Base-by-base conservation (phyloP, 768 basidiomycete species). In the Rhizopogon vulgaris region DNA sequence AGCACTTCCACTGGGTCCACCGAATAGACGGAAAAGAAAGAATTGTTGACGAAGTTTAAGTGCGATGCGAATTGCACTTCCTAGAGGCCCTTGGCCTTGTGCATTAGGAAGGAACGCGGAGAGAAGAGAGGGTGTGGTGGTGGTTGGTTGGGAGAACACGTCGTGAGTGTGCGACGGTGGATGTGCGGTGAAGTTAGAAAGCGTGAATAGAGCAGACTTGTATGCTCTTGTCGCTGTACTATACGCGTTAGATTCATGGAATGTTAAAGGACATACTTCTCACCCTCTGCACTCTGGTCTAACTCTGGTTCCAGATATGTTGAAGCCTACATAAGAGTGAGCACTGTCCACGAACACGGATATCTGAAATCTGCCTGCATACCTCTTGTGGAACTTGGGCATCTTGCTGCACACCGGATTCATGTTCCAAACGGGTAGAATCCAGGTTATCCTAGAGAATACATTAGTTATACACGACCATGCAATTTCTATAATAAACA, bases 41-140 rank as follows among this genome's bases (percentile, higher is more conserved):
- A 73, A 64, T 47, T 85, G 78, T 51, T 84, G 78, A 50, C 83
- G 78, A 27, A 93, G 69, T 60, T 83, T 86, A 58, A 82, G 65
- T 2, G 72, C 69, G 66, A 90, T 86, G 30, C 90, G 84, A 42
- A 88, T 61, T 4, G 78, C 74, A 56, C 79, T 85, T 25, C 83
- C 85, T 32, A 91, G 64, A 6, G 90, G 89, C 3, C 87, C 88
- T 65, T 86, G 85, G 2, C 85, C 87, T 63, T 90, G 87, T 18
- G 80, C 69, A 58, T 77, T 86, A 0, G 90, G 88, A 11, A 89
- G 69, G 49, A 90, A 74, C 0, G 80, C 77, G 3, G 83, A 81
- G 15, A 90, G 67, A 34, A 87, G 68, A 12, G 83, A 84, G 15
- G 67, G 62, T 36, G 68, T 64, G 9, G 72, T 73, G 12, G 75